Evolutionary conservation across 2,329 filamentous ascomycete species (phyloP).

Genomic region (Penicillium sp.): DNA sequence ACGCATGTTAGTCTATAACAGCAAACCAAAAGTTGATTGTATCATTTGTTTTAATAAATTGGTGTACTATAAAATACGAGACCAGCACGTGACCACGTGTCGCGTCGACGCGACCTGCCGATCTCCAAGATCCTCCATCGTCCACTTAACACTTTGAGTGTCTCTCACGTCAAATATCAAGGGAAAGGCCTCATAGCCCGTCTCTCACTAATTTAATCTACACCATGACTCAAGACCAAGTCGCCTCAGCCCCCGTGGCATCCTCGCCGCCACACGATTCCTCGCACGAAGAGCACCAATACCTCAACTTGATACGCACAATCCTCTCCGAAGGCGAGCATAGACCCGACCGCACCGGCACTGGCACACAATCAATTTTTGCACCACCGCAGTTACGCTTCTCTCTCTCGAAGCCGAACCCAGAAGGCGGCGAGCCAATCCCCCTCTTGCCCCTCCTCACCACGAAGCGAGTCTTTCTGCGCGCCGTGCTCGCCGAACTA

Average conservation of each 20-base stretch:
- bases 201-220: neutral
- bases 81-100: constrained; percentile 28
- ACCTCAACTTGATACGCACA: constrained; percentile 80
- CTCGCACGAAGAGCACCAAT: constrained; percentile 85
- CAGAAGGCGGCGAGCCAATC: constrained; percentile 41
- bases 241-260: constrained; percentile 7
- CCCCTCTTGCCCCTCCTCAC: constrained; percentile 88
- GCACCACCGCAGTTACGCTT: constrained; percentile 86
- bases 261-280: constrained; percentile 25
- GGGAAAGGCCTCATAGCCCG: neutral
- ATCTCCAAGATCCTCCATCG: neutral
- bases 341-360: constrained; percentile 88
- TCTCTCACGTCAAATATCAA: neutral
- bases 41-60: neutral
- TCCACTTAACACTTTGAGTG: neutral
- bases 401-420: constrained; percentile 62
- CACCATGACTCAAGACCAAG: constrained; percentile 24
- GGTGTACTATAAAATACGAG: neutral
- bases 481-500: constrained; percentile 85
- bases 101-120: constrained; percentile 20
- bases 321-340: constrained; percentile 83
- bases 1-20: neutral
- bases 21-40: neutral
- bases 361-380: constrained; percentile 86
- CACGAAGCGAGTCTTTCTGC: constrained; percentile 92